phyloP scores from a whole-genome alignment of 768 basidiomycete genomes.

The Boletus huronensis region DNA sequence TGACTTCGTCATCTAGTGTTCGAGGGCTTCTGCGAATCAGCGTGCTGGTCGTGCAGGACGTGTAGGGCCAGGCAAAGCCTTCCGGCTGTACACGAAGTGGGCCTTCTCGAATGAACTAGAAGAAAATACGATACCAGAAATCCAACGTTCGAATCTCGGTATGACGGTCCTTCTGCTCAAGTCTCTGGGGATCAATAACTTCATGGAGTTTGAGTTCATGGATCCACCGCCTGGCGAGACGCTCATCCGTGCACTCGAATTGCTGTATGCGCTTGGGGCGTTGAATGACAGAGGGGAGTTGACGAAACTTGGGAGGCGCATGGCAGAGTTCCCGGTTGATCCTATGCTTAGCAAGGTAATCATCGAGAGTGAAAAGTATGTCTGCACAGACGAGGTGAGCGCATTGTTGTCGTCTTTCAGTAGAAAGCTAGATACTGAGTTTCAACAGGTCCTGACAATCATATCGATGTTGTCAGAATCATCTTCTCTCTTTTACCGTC shows the following conservation, averaged over 20 bases:
- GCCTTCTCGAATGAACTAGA: conserved; percentile 95
- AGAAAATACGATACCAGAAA: conserved; percentile 96
- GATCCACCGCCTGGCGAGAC: conserved; percentile 98
- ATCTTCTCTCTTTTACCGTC: conserved; percentile 90
- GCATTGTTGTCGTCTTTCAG: background rate
- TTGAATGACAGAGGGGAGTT: conserved; percentile 95
- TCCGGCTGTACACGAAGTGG: conserved; percentile 99
- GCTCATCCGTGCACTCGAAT: conserved; percentile 88
- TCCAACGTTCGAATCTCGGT: conserved; percentile 96
- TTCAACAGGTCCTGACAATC: conserved; percentile 80
- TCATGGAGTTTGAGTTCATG: conserved; percentile 97
- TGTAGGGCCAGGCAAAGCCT: conserved; percentile 96
- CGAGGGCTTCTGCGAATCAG: conserved; percentile 95
- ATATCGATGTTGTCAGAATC: conserved; percentile 98
- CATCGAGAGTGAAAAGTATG: conserved; percentile 90
- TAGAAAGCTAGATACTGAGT: background rate
- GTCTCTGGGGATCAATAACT: conserved; percentile 96
- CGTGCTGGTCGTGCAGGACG: conserved; percentile 96
- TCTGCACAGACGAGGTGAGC: conserved; percentile 91
- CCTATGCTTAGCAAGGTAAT: conserved; percentile 97
- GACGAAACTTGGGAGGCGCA: conserved; percentile 93
- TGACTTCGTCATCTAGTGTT: conserved; percentile 56
- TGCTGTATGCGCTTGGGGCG: conserved; percentile 93
- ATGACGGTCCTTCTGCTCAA: conserved; percentile 95
- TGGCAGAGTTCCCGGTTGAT: conserved; percentile 99